phyloP scores from a whole-genome alignment of 371 early-diverging fungal species.

The Circinella umbellata region DNA sequence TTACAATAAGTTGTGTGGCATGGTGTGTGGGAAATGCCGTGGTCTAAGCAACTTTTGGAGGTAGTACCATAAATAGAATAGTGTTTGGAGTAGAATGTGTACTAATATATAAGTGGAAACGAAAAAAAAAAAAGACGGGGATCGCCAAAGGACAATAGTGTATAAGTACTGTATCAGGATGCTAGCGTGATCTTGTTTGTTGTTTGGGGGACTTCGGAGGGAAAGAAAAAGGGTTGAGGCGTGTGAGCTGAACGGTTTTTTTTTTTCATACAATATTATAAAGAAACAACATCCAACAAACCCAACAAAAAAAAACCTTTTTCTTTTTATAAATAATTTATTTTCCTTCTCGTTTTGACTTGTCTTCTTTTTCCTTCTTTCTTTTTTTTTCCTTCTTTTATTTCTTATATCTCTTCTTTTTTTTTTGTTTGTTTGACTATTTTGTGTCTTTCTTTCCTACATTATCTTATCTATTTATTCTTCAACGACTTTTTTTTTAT shows the following conservation, averaged over 20 bases:
- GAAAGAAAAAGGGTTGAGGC: background rate
- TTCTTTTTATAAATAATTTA: background rate
- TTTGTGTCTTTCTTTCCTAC: too few species aligned
- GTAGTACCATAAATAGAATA: slow-evolving; percentile 10
- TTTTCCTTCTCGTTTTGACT: too few species aligned
- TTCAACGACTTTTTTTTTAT: background rate
- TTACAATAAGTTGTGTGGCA: too few species aligned
- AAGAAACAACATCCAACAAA: too few species aligned
- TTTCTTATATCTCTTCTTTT: background rate
- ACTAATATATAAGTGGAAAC: too few species aligned
- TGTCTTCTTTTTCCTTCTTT: slow-evolving; percentile 12
- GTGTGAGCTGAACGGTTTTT: background rate
- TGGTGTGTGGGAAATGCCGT: background rate
- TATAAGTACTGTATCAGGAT: slow-evolving; percentile 1
- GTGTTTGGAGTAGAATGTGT: background rate
- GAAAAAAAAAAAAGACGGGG: too few species aligned
- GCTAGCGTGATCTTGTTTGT: slow-evolving; percentile 1
- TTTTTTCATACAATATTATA: too few species aligned
- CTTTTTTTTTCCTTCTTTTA: slow-evolving; percentile 9
- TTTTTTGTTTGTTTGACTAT: background rate
- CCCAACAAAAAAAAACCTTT: slow-evolving; percentile 1
- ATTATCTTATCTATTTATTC: too few species aligned
- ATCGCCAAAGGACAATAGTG: too few species aligned
- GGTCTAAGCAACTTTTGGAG: slow-evolving; percentile 1
- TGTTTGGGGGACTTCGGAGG: background rate